Base-by-base conservation (phyloP, 2,329 filamentous ascomycete species). In the Lasiodiplodia sp. region DNA sequence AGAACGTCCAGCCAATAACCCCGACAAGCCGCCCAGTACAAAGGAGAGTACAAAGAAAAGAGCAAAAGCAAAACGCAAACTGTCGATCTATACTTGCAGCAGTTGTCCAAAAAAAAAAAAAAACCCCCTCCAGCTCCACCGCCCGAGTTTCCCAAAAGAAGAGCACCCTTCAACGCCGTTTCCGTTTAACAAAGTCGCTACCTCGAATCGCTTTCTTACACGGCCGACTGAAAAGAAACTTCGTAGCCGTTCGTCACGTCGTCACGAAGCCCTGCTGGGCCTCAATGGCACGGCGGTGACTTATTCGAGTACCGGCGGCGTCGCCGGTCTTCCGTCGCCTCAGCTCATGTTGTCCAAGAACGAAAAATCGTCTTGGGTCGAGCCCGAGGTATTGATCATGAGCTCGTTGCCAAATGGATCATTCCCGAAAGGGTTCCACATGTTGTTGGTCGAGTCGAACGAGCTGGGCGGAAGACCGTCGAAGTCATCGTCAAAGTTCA, bases 401-500 rank as follows among this genome's bases (percentile, higher is more conserved):
- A 66, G 63, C 34, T 64, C 49, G 16, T 66, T 55, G 63, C 49
- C 51, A 21, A 66, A 66, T 37, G 63, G 52, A 52, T 55, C 63
- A n/a, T 31, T 55, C n/a, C 38, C 51, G 34, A 56, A 66, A 12
- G 66, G 56, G 37, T 63, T 53, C 57, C 66, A 68, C 47, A 62
- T 62, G 56, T 34, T 62, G 28, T 34, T 51, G 37, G 16, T 51
- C 10, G 52, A 18, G n/a, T 31, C 28, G 63, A 56, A 55, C 14
- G 21, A 56, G 49, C 63, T 66, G 31, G 63, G 18, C 14, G 63
- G 49, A 14, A 66, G 49, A 23, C 53, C 31, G 21, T n/a, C 25
- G 53, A 67, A 67, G 57, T 68, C 66, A 14, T 58, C 66, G 21
- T 55, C 55, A 34, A 62, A 62, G 28, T 67, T 31, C 44, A 68